Evolutionary conservation across 257 asterid genomes (phyloP).

Genomic region (Osmanthus fragrans): DNA sequence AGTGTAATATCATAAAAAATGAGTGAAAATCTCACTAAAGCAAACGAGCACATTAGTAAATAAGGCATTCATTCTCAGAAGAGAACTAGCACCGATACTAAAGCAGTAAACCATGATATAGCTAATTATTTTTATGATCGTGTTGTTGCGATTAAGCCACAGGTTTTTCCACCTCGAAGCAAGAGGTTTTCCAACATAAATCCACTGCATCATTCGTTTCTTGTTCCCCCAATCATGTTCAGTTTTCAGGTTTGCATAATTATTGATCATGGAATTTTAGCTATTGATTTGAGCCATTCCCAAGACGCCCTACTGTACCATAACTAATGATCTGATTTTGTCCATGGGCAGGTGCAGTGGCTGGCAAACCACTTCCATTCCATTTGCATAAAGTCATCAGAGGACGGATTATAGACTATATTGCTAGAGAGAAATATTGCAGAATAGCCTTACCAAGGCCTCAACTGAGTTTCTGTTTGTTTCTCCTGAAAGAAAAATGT

Average conservation of each 20-base stretch:
- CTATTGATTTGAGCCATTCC: neutral
- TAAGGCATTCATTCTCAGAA: neutral
- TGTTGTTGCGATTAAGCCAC: neutral
- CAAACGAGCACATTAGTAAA: neutral
- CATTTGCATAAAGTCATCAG: neutral
- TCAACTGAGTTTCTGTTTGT: conserved; percentile 62
- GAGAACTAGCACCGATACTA: neutral
- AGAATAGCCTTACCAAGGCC: conserved; percentile 56
- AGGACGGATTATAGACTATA: neutral
- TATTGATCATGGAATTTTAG: neutral
- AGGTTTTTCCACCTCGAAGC: neutral
- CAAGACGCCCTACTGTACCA: neutral
- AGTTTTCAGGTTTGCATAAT: neutral
- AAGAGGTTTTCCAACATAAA: neutral
- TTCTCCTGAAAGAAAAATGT: conserved; percentile 45
- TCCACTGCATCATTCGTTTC: neutral
- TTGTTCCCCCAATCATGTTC: neutral
- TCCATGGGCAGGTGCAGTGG: neutral
- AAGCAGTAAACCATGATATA: neutral
- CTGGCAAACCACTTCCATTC: neutral
- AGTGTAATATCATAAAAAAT: neutral
- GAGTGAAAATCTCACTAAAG: neutral
- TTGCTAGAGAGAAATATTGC: neutral
- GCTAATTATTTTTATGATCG: no score
- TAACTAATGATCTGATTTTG: neutral